Evolutionary conservation across 2,329 filamentous ascomycete genomes (phyloP), one percentile per base, ranked within the genome.

Genomic region (Alternaria arborescens): DNA sequence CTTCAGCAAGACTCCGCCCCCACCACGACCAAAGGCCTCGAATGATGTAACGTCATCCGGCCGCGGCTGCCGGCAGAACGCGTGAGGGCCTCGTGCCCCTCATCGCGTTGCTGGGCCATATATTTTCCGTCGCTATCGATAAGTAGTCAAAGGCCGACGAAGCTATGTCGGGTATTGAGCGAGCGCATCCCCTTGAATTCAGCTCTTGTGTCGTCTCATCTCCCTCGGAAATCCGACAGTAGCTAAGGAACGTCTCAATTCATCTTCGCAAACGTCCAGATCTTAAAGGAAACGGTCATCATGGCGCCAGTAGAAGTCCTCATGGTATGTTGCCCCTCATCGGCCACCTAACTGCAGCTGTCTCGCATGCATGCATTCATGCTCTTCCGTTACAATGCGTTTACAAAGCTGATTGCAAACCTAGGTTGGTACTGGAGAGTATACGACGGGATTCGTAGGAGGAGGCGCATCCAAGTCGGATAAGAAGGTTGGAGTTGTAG

Each of bases 401-500:
- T 18, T 30, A 36, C 24, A 43, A 50, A 46, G 58, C 67, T 70
- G 50, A 72, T 51, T 8, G 40, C 32, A 32, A 26, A 40, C 51
- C 28, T 52, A 79, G 91, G 87, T 97, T 60, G 94, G 94, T 67
- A 97, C 94, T 11, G 94, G 94, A 74, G 94, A 97, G 85, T 97
- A 97, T 85, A 97, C 94, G 72, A 97, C 94, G 43, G 94, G 94
- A 59, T 97, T 95, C 71, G 93, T 97, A 58, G 93, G 92, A 59
- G 89, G 89, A 62, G 91, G 90, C 61, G 90, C 89, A 52, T 97
- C 93, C 4, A 89, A 87, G 11, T 97, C 93, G 51, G 94, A 97
- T 85, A 97, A 97, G 84, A 97, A 97, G 80, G 91, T 97, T 51
- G 94, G 94, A 60, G 94, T 97, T 10, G 94, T 97, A 18, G 94